These are phyloP conservation scores for Quercus variabilis DNA, from an alignment of 306 rosid species.

Conservation along the genomic window DNA sequence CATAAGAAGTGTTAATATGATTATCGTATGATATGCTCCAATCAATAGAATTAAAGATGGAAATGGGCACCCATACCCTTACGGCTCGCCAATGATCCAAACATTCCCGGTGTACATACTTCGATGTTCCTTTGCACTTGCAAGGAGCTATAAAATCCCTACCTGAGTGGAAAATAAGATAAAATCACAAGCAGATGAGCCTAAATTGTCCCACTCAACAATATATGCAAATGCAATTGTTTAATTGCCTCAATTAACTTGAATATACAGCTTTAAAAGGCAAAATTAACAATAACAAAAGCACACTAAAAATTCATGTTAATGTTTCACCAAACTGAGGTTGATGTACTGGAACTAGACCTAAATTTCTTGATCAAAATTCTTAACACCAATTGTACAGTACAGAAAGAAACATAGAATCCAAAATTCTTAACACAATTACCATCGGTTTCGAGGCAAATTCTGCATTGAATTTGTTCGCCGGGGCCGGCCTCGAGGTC, in stretches of 20 bases:
- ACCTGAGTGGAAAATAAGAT: conserved; percentile 45
- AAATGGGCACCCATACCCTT: conserved; percentile 47
- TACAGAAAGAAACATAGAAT: too few relatives aligned
- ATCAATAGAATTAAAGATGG: conserved; percentile 6
- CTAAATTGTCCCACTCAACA: conserved; percentile 7
- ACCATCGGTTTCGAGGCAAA: conserved; percentile 99
- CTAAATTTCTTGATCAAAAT: neutral
- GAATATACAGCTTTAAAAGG: too few relatives aligned
- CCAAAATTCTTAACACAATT: conserved; percentile 3
- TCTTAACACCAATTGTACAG: neutral
- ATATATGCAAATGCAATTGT: neutral
- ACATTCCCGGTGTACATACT: conserved; percentile 95
- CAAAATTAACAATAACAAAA: too few relatives aligned
- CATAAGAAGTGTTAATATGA: neutral
- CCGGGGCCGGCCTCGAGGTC: conserved; percentile 98
- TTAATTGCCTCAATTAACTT: too few relatives aligned
- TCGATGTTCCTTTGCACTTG: conserved; percentile 93
- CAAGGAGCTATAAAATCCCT: conserved; percentile 99
- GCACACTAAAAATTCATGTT: too few relatives aligned
- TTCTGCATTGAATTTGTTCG: conserved; percentile 96
- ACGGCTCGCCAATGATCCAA: conserved; percentile 98
- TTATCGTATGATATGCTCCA: neutral
- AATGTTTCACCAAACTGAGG: neutral
- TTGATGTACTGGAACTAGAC: neutral
- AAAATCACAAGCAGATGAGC: conserved; percentile 9